Percentiles rank a stretch among this genome's conserved stretches.
These are phyloP conservation scores for Macrocybe gigantea DNA, from an alignment of 768 basidiomycete species.

Conservation along the genomic window DNA sequence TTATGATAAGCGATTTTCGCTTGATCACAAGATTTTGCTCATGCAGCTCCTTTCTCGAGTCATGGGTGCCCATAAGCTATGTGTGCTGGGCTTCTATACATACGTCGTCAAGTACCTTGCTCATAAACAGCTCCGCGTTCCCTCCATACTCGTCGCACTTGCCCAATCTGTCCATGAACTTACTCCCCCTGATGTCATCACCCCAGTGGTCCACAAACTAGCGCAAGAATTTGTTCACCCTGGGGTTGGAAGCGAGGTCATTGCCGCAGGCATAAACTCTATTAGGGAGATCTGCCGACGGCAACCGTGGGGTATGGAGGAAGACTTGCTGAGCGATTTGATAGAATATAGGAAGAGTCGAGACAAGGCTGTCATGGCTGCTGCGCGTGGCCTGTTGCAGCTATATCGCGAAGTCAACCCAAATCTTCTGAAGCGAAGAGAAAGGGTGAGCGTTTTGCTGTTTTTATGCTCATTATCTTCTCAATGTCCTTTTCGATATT, in stretches of 20 bases:
- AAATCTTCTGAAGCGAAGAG: constrained; percentile 80
- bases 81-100: constrained; percentile 91
- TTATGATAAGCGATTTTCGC: constrained; percentile 91
- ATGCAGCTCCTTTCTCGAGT: constrained; percentile 96
- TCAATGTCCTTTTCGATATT: constrained; percentile 7
- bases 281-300: constrained; percentile 91
- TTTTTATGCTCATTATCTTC: neutral
- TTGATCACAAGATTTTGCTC: constrained; percentile 95
- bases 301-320: constrained; percentile 97
- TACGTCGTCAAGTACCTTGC: constrained; percentile 93
- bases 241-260: constrained; percentile 92
- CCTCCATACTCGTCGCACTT: constrained; percentile 88
- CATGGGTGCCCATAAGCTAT: constrained; percentile 89
- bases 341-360: constrained; percentile 93
- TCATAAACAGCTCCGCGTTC: constrained; percentile 87
- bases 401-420: constrained; percentile 97
- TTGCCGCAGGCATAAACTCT: constrained; percentile 93
- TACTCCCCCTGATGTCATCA: constrained; percentile 88
- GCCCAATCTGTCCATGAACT: constrained; percentile 94
- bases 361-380: constrained; percentile 91
- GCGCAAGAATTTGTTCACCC: constrained; percentile 97
- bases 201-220: constrained; percentile 85
- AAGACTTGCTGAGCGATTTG: constrained; percentile 86
- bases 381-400: constrained; percentile 80
- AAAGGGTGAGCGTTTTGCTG: constrained; percentile 50